A percentile compares a stretch with the other conserved stretches of the same genome.
Conservation (phyloP, 768 basidiomycete genomes). For the Nidularia pulvinata region DNA sequence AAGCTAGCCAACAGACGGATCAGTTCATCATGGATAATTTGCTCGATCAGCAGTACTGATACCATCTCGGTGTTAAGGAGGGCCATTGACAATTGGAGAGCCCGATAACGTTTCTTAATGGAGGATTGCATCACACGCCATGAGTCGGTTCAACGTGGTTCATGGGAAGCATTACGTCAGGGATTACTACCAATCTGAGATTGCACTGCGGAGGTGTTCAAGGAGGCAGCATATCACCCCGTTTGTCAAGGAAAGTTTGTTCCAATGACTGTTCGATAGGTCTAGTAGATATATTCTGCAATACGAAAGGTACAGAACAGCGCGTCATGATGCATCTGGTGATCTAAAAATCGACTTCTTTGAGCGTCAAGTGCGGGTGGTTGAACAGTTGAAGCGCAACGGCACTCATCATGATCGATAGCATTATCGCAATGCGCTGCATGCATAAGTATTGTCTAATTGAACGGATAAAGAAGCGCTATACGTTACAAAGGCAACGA, state of each 20-base stretch:
- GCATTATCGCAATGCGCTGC: too few species aligned
- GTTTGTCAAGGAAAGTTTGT: slow-evolving; percentile 8
- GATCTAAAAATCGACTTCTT: not conserved
- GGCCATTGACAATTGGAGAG: not conserved
- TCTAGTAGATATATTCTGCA: not conserved
- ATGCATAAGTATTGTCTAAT: not conserved
- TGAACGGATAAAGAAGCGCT: not conserved
- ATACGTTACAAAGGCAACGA: not conserved
- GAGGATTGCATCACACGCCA: not conserved
- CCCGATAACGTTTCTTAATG: not conserved
- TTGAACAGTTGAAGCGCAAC: too few species aligned
- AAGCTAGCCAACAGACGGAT: not conserved
- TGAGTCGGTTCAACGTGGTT: slow-evolving; percentile 6
- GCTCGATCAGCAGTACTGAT: not conserved
- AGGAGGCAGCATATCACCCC: not conserved
- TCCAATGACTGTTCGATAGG: not conserved
- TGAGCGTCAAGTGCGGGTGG: too few species aligned
- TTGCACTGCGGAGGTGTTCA: not conserved
- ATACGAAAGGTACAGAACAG: not conserved
- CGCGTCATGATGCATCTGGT: not conserved
- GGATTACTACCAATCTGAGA: slow-evolving; percentile 4
- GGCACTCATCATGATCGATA: too few species aligned
- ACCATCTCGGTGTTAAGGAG: not conserved
- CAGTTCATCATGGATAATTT: not conserved
- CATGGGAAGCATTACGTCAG: slow-evolving; percentile 1